Evolutionary conservation across 331 rosid species (phyloP), one percentile per base, ranked within the genome.

Genomic region (Saraca asoca): DNA sequence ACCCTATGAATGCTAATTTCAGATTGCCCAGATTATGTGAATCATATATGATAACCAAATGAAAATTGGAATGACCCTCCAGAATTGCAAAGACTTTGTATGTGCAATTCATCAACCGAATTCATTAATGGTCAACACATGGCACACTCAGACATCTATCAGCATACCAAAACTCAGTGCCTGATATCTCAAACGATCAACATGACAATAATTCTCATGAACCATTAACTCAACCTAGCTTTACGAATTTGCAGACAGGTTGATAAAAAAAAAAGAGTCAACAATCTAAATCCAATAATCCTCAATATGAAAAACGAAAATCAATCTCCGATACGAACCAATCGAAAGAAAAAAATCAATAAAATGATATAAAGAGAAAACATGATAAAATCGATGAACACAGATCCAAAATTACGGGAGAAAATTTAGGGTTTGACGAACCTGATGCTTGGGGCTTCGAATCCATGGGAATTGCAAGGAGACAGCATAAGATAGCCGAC

Each of bases 371-470:
- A 24, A 24, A 24, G 31, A 24, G 31, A 24, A 24, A 24, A 24
- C 31, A 24, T 3, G 31, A 24, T 24, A 24, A 3, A 24, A 24
- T 24, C 31, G 31, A 24, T 24, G 31, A 24, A 24, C 31, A 24
- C 3, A 24, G 31, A 24, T 24, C 31, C 31, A 38, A 11, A 43
- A 43, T 9, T 11, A 9, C 48, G 4, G 6, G 16, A 9, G 11
- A 10, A 39, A 59, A 5, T 10, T 12, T 39, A 70, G 14, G 34
- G 24, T 12, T 51, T 38, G 2, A 41, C n/a, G 13, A 68, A 80
- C 78, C 81, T 39, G 78, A 62, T 46, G 73, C 33, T 38, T 39
- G 75, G 46, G 58, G 67, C 24, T 78, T 72, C 12, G 78, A 20
- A 8, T 55, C 80, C 84, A 80, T 56, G 15, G 31, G 35, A 39